Evolutionary conservation across 2,329 filamentous ascomycete species (phyloP), one percentile per base, ranked within the genome.

Genomic region (Neonectria neomacrospora): DNA sequence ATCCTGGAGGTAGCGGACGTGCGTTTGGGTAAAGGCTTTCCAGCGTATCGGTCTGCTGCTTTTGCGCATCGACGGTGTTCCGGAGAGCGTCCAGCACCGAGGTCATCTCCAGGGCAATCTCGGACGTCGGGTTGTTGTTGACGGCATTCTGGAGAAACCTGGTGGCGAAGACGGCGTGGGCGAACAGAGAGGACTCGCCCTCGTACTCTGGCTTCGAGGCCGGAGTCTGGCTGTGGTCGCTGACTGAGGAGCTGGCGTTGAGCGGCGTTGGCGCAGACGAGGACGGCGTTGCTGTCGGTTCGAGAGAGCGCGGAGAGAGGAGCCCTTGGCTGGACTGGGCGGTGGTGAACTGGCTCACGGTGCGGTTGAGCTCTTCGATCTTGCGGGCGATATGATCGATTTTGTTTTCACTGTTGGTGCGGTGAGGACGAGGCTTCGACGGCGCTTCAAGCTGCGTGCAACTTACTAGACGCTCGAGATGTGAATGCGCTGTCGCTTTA

Each of bases 111-210:
- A 55, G 39, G 0, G 66, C 66, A 10, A 71, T 54, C 4, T 70
- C 62, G 1, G 58, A 50, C 1, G 59, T 56, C 2, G 61, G 56
- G 9, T 61, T 67, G 39, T 60, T 68, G 34, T 41, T 64, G 23
- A 74, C 60, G 23, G 67, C 66, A 23, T 66, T 66, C 42, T 72
- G 67, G 7, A 74, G 61, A 32, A 74, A 72, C 22, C 23, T 62
- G 9, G 63, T 68, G 1, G 72, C 72, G 9, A 68, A 70, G 2
- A 70, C 63, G 2, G 71, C 66, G 11, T 72, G 71, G 1, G 71
- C 59, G 14, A 66, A 67, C 1, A 70, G 54, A 1, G 67, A 68
- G 0, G 60, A 67, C 57, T 72, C 70, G 18, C 67, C 67, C 32
- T 68, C 62, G n/a, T 68, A 68, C 23, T 70, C 65, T 18, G 28